Evolutionary conservation across 2,329 filamentous ascomycete species (phyloP), one percentile per base, ranked within the genome.

Genomic region (Phialemonium atrogriseum): DNA sequence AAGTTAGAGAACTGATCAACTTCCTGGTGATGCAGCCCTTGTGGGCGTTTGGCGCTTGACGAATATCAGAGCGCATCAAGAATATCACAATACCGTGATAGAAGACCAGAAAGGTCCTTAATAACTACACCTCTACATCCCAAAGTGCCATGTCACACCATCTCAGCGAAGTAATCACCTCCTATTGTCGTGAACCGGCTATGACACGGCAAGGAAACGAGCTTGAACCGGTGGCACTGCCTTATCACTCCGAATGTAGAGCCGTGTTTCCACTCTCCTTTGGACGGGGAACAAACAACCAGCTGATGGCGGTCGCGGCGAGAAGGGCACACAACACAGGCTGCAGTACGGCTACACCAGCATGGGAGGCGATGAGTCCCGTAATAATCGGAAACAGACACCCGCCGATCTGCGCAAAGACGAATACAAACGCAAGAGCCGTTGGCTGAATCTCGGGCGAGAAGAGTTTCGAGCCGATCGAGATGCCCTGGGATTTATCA

Each of bases 311-410:
- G n/a, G 63, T 68, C 0, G 62, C 62, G 0, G 56, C 53, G 10
- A 73, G 43, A 8, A 73, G 43, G 0, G 52, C 66, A 7, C 70
- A 59, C 2, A 73, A 49, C 11, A 74, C 64, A 0, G 70, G 70
- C 38, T 72, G 70, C 31, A 74, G 38, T 0, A 69, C 59, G 1
- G 54, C 48, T 0, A 73, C 68, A 1, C 68, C 68, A 0, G 53
- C 50, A 3, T 46, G 39, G 0, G 60, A 48, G 0, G 68, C 67
- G 10, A 75, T 56, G 2, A 73, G 45, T 2, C 71, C 72, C 0
- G 70, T 74, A 2, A 75, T 40, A 3, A 70, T 62, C 0, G 73
- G 71, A 35, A 76, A 76, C 0, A 73, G 42, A 0, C 68, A 64
- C 0, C 68, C 70, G 2, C 70, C 71, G 5, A 70, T 58, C 43